Evolutionary conservation across 345 rosid species (phyloP), one percentile per base, ranked within the genome.

Genomic region (Arabis hirsuta): DNA sequence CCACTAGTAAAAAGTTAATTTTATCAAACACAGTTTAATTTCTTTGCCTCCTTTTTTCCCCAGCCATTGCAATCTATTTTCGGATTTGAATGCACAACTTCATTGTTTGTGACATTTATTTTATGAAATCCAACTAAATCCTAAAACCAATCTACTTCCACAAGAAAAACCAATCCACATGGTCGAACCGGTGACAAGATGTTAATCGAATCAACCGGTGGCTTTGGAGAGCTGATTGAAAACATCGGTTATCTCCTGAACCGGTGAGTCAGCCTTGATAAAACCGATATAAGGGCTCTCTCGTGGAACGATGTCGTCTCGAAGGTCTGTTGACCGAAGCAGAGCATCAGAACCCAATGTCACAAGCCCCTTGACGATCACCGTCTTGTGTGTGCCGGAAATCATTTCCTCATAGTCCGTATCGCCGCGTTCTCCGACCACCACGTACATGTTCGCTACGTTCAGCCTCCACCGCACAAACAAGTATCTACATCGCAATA

Each of bases 391-490:
- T 14, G 91, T 78, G 2, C 98, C 98, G 1, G 92, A 82, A 32
- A 91, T 89, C 80, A 94, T 54, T 39, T 91, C 96, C 57, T 94
- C 96, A 1, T 88, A 85, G 73, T 94, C 98, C 0, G 91, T 89
- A 79, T 94, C 98, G 0, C 98, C 97, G 0, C 66, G 81, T 76
- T 91, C 98, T 1, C 98, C 98, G 1, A 87, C 88, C 65, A 94
- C 68, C 5, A 94, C 95, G 34, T 76, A 84, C 98, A 94, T 91
- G 74, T 88, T 87, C 12, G 92, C 84, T 4, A 94, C 93, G 58
- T 87, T 91, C 76, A 89, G 57, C 79, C 96, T 85, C 98, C 98
- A 94, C 1, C 98, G 93, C 7, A 94, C 97, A 4, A 91, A 91
- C 50, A 94, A 84, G 83, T 91, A 94, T 76, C 98, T 89, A 8